Base-by-base conservation (phyloP, 441 rosid genomes). In the Rhodomyrtus psidioides region DNA sequence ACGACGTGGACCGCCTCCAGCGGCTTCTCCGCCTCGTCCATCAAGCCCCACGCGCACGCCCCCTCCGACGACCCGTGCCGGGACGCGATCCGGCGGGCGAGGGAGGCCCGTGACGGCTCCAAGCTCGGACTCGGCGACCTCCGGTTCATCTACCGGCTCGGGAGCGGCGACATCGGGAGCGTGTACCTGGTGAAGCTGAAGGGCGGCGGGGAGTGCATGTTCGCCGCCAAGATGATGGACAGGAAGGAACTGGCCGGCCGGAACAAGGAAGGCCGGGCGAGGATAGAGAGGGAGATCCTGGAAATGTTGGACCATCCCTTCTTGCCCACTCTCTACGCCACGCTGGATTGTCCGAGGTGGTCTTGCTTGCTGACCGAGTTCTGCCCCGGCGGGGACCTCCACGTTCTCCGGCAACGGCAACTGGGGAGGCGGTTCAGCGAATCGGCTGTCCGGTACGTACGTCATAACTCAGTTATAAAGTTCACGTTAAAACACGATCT, bases 161-260 rank as follows among this genome's bases (percentile, higher is more conserved):
- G 92, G 42, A 89, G 92, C 87, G 92, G 92, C 19, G 92, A 91
- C 89, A 91, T 91, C n/a, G 91, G 93, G 76, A 91, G 90, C 86
- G 93, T 91, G 14, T 91, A 91, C 88, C 89, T 91, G 7, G 93
- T 88, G 84, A 88, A 89, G 81, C 75, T 89, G 19, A 91, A 89
- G 89, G 86, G 84, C 28, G 62, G 30, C 39, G 74, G 79, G 12
- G 91, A 85, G 21, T 85, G 91, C 87, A 51, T 87, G 83, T 91
- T 89, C 26, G 93, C 91, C 10, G 93, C 91, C 27, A 91, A 90
- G 85, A 91, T 91, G 75, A 91, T 91, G 91, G 93, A 91, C 81
- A 89, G 85, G 88, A 85, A 87, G 87, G 91, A 91, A 86, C 87
- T 90, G 16, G 83, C 55, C 24, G 59, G 87, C 14, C 58, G 93